A percentile compares a stretch with the other conserved stretches of the same genome.
These are phyloP conservation scores for Hygrocybe punicea DNA, from an alignment of 768 basidiomycete species.

Conservation along the genomic window DNA sequence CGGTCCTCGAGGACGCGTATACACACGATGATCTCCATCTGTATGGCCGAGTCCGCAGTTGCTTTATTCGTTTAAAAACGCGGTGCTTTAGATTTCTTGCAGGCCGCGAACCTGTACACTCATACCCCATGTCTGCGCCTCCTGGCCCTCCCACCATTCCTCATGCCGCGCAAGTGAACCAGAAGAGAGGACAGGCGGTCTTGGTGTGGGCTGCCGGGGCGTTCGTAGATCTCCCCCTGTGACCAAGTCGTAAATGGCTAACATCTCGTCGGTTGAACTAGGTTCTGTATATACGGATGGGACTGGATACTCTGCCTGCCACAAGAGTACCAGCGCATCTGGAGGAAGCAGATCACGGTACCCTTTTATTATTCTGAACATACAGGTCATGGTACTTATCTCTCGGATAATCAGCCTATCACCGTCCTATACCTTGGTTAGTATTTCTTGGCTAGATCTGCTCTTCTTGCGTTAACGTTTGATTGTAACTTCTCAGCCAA, in stretches of 20 bases:
- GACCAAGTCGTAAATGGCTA: conserved; percentile 3
- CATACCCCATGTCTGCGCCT: neutral
- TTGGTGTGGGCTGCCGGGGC: conserved; percentile 25
- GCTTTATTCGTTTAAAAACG: too few species aligned
- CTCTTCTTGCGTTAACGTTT: too few species aligned
- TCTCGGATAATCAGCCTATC: neutral
- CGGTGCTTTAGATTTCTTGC: too few species aligned
- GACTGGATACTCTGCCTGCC: conserved; percentile 26
- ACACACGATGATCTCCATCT: too few species aligned
- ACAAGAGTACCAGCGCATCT: conserved; percentile 24
- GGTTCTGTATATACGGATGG: conserved; percentile 31
- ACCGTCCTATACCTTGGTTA: neutral
- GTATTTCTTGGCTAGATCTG: neutral
- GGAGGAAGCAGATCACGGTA: conserved; percentile 25
- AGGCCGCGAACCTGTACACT: too few species aligned
- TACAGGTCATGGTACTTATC: neutral
- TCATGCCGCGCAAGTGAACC: conserved; percentile 15
- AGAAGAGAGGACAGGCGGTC: conserved; percentile 23
- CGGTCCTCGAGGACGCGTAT: too few species aligned
- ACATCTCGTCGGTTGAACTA: conserved; percentile 6
- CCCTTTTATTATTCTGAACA: neutral
- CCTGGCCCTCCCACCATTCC: conserved; percentile 14
- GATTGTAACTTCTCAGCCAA: conserved; percentile 10
- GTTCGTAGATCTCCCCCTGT: conserved; percentile 15
- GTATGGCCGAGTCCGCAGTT: too few species aligned